Evolutionary conservation across 331 rosid genomes (phyloP), one percentile per base, ranked within the genome.

Genomic region (Arachis monticola): DNA sequence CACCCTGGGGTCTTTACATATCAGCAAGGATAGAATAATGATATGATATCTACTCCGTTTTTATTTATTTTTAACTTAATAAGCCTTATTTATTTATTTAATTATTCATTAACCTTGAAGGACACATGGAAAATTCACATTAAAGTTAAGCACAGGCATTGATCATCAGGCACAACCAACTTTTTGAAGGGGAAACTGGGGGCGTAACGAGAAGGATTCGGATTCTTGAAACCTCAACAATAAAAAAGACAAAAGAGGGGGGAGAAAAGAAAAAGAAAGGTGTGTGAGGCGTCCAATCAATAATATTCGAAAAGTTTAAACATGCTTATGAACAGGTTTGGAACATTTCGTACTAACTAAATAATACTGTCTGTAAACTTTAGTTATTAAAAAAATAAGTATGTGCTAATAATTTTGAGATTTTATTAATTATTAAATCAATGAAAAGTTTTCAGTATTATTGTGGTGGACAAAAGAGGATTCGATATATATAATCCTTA

Each of bases 41-140:
- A 55, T 22, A 22, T 22, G 38, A 32, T 32, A 35, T 51, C 27
- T 51, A 32, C 67, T 60, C 12, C 56, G 48, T 7, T 41, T 31
- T 44, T 42, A 32, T 70, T 65, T 58, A 67, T 40, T 65, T 58
- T 64, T 40, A 44, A 67, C 30, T 44, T 14, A 55, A 14, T 5
- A 27, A 44, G 63, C 38, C 31, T 71, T 35, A 17, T 17, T 17
- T 22, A 22, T 35, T 35, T 35, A 35, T 35, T 35, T 35, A 35
- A 2, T 35, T 35, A 35, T 35, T 35, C 0, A 5, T 67, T 69
- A 44, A 44, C 48, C 48, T 44, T 47, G 8, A 44, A 74, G 70
- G 58, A 17, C 35, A 57, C 76, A 66, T 40, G 64, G 77, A 77
- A 79, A 79, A 65, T 85, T 76, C 77, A 71, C 11, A 70, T 62